Evolutionary conservation across 768 basidiomycete genomes (phyloP).

Genomic region (Termitomyces sp.): DNA sequence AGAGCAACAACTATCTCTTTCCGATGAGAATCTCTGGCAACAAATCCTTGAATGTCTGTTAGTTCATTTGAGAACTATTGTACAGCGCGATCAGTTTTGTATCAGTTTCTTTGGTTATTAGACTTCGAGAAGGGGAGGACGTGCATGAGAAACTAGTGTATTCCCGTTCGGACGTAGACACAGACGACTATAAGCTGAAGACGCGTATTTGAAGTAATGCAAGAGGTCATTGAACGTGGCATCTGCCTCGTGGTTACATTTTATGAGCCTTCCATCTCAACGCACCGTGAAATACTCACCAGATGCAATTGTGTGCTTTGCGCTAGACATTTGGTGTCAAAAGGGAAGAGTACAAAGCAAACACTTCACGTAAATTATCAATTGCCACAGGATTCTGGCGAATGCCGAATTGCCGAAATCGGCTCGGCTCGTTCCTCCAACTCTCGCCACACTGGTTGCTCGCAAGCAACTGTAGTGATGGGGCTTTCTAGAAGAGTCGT

Average conservation of each 20-base stretch:
- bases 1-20: slow-evolving; percentile 46
- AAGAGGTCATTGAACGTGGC: slow-evolving; percentile 37
- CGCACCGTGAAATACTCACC: background rate
- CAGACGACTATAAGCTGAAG: slow-evolving; percentile 39
- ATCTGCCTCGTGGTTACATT: slow-evolving; percentile 13
- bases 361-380: no score
- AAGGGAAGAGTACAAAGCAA: background rate
- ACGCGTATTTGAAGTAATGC: slow-evolving; percentile 53
- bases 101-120: background rate
- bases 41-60: slow-evolving; percentile 44
- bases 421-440: background rate
- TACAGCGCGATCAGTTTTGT: background rate
- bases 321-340: background rate
- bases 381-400: no score
- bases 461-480: background rate
- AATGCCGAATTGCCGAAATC: background rate
- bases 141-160: slow-evolving; percentile 29
- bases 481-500: background rate
- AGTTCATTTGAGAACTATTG: slow-evolving; percentile 34
- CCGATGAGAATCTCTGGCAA: slow-evolving; percentile 40
- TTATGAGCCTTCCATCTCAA: background rate
- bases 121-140: background rate
- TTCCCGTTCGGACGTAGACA: slow-evolving; percentile 50
- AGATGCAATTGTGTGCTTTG: background rate
- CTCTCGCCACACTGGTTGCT: background rate